Base-by-base conservation (phyloP, 2,329 filamentous ascomycete genomes). In the Sarocladiaceae sp. region DNA sequence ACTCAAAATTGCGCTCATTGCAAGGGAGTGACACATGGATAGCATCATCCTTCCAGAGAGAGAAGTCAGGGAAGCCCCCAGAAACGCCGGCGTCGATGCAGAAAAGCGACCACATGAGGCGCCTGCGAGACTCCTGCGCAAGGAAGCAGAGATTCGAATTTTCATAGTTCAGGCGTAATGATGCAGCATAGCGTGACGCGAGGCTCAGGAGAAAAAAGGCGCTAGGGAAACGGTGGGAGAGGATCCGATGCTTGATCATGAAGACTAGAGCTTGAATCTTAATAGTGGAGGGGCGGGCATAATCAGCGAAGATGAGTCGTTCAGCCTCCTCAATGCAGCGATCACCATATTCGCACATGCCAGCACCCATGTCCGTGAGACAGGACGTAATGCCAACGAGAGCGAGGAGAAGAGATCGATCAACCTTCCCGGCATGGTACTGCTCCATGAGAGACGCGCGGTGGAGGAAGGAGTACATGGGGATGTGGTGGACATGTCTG, bases 401-500 rank as follows among this genome's bases (percentile, higher is more conserved):
- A 31, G 74, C 73, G 4, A 78, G 64, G 3, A 79, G 62, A 6
- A 80, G 61, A 2, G 74, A 64, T 32, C 67, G 69, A 52, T 79
- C 75, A 50, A 79, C 71, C 49, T 74, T 74, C 39, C 74, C 74
- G 4, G 72, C 68, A 50, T 76, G 70, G 54, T 77, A 77, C 23
- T 75, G 68, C 54, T 78, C 74, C 73, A 78, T 77, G 19, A 79
- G 68, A 2, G 76, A 79, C 11, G 75, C 74, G 20, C 74, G 73
- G 52, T 80, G 76, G 13, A 80, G 58, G 46, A 79, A 80, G 10
- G 74, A 76, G 59, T 74, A 76, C 51, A 75, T 73, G 34, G 76
- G 73, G 43, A 79, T 74, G 49, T 79, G 76, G 57, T 79, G 74
- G 32, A 79, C 67, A 53, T 78, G 72, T 33, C 72, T 70, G 56